Evolutionary conservation across 306 rosid species (phyloP).

Genomic region (Citrullus mucosospermus): DNA sequence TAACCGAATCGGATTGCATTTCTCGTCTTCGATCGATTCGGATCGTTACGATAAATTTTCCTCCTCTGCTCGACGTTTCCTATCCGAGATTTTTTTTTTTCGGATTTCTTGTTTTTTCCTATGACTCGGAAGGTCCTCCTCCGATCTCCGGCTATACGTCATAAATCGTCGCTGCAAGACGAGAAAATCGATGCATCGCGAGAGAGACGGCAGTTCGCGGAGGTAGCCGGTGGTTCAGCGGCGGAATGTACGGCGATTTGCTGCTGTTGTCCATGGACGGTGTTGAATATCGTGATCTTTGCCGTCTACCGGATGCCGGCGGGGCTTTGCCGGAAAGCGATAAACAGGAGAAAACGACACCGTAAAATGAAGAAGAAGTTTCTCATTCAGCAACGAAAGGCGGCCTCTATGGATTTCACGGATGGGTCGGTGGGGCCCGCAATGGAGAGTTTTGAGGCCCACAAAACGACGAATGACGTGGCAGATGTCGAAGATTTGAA

Average conservation of each 20-base stretch:
- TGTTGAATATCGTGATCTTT: conserved; percentile 34
- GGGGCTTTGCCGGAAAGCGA: conserved; percentile 35
- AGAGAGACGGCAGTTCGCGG: conserved; percentile 26
- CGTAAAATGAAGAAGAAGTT: conserved; percentile 4
- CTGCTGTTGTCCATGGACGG: conserved; percentile 64
- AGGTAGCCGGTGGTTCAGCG: conserved; percentile 46
- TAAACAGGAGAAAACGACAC: conserved; percentile 16
- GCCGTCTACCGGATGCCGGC: conserved; percentile 44
- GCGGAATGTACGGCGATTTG: conserved; percentile 71
- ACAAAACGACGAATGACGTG: background rate
- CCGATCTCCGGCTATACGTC: background rate
- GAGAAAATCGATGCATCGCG: background rate
- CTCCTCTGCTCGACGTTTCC: too few relatives aligned
- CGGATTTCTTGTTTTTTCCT: too few relatives aligned
- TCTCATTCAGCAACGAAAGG: conserved; percentile 6
- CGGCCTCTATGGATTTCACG: background rate
- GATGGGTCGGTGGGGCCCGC: background rate
- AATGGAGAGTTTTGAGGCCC: background rate
- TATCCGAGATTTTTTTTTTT: too few relatives aligned
- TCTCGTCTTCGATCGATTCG: too few relatives aligned
- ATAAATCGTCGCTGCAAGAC: background rate
- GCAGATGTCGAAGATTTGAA: background rate
- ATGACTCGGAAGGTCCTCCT: background rate
- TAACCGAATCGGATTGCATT: too few relatives aligned
- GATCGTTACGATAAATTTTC: too few relatives aligned